Evolutionary conservation across 2,329 filamentous ascomycete species (phyloP).

Genomic region (Aspergillus aculeatinus): DNA sequence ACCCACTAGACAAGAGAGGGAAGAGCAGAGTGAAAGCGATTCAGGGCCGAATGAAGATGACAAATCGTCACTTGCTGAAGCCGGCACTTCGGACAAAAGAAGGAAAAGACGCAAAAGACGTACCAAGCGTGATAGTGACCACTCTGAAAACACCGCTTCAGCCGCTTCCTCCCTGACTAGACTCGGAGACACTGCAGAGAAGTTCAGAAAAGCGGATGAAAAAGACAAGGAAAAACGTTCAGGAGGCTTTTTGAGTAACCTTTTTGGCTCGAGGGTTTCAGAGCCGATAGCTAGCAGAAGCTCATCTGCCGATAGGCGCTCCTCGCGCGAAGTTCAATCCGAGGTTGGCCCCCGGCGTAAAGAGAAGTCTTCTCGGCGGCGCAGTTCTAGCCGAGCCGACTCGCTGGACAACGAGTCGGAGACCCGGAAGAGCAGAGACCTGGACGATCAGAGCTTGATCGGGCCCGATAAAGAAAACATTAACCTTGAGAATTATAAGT

Average conservation of each 20-base stretch:
- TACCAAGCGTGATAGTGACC: conserved; percentile 28
- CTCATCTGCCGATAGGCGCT: conserved; percentile 28
- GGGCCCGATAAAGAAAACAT: conserved; percentile 39
- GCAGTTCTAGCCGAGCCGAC: conserved; percentile 45
- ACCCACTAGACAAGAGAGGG: conserved; percentile 18
- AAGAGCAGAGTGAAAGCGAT: conserved; percentile 23
- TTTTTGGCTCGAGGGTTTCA: conserved; percentile 41
- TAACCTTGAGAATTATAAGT: conserved; percentile 34
- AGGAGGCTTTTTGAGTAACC: conserved; percentile 36
- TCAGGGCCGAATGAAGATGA: conserved; percentile 22
- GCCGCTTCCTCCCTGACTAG: conserved; percentile 35
- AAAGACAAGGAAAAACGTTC: conserved; percentile 34
- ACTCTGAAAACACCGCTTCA: conserved; percentile 40
- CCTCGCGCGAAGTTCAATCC: conserved; percentile 36
- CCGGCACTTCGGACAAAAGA: conserved; percentile 24
- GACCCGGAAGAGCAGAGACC: conserved; percentile 41
- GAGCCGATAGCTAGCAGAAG: conserved; percentile 28
- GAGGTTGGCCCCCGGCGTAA: conserved; percentile 41
- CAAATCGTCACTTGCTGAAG: conserved; percentile 8
- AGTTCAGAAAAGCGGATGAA: conserved; percentile 32
- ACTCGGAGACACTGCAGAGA: conserved; percentile 32
- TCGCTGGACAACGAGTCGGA: conserved; percentile 40
- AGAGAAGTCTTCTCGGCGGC: conserved; percentile 44
- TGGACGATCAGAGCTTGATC: conserved; percentile 38
- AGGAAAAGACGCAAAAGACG: conserved; percentile 28